Base-by-base conservation (phyloP, 169 alveolate genomes). In the Plasmodium ovale region DNA sequence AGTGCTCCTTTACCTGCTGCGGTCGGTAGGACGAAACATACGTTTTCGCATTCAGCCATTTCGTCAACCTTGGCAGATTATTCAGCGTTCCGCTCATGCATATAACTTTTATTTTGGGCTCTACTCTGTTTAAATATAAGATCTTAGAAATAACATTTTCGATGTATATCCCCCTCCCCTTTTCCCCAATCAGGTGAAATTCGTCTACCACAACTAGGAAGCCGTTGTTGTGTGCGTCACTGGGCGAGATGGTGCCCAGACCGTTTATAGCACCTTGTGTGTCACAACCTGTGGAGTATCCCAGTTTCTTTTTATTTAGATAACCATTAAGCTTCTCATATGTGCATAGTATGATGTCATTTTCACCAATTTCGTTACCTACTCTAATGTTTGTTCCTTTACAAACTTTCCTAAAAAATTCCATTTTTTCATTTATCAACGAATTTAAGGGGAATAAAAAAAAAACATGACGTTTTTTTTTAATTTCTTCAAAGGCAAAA, bases 71-170 rank as follows among this genome's bases (percentile, higher is more conserved):
- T 1, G 67, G 29, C 4, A 82, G 14, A 64, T 67, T 67, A 42
- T 82, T 65, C 3, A 82, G 23, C 0, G 90, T 82, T 9, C 84
- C 90, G 33, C 90, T 82, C 90, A 82, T 82, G 58, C 84, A 82
- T 23, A 82, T 64, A 25, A 82, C 51, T 25, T 82, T 82, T 82
- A 67, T 82, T 23, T 31, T 33, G 3, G 72, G 44, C 65, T 10
- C 2, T 5, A 33, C 65, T 33, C 51, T 82, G 29, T 82, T 82
- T 12, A 82, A 37, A 39, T 33, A 82, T 47, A 82, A 51, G 19
- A 64, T 31, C 65, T 82, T 82, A 12, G 90, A 64, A 23, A 82
- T 44, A 27, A 82, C 65, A 35, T 82, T 82, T 25, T 82, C 90
- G 0, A 82, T 82, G 42, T 82, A 82, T 3, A 82, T 82, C 4